Base-by-base conservation (phyloP, 148 eudicot species). In the Vaccinium myrtillus region DNA sequence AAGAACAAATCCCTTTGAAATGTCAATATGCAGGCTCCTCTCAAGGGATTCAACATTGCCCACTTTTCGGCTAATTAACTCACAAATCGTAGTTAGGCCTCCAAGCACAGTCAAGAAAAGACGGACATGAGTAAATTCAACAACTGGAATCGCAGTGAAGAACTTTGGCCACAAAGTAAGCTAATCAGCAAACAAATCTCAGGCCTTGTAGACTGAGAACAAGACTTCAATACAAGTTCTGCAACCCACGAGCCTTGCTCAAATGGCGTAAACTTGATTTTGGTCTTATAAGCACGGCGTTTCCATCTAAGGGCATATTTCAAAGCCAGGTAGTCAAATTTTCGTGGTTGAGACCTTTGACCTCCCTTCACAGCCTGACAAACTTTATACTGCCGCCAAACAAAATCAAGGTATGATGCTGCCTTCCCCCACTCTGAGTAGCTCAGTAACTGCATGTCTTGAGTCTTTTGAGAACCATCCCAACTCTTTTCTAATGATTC, bases 191-290 rank as follows among this genome's bases (percentile, higher is more conserved):
- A 94, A 90, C 98, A 97, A 98, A 97, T 97, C 87, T 97, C 99
- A 43, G 95, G 90, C 87, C 99, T 91, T 86, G 95, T 97, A 59
- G 99, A 97, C 86, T 94, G 99, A 76, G 98, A 97, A 85, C 98
- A 97, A 80, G 98, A 95, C 89, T 98, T 97, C 83, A 97, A 87
- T 87, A 93, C 91, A 71, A 97, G 99, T 86, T 92, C 99, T 51
- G 98, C 94, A 86, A 97, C 99, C 99, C 99, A 97, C 49, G 99
- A 95, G 30, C 99, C 99, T 78, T 95, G 92, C 85, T 97, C 99
- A 92, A 97, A 97, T 19, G 98, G 91, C 85, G 90, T 86, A 82
- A 93, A 83, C 69, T 91, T 95, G 84, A 87, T 91, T 87, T 90
- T 93, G 71, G 89, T 81, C 82, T 83, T 91, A 79, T 88, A 90